Percentiles rank a stretch among this genome's conserved stretches.
Evolutionary conservation across 495 filamentous ascomycete genomes (phyloP).

Genomic region (Neohortaea acidophila): DNA sequence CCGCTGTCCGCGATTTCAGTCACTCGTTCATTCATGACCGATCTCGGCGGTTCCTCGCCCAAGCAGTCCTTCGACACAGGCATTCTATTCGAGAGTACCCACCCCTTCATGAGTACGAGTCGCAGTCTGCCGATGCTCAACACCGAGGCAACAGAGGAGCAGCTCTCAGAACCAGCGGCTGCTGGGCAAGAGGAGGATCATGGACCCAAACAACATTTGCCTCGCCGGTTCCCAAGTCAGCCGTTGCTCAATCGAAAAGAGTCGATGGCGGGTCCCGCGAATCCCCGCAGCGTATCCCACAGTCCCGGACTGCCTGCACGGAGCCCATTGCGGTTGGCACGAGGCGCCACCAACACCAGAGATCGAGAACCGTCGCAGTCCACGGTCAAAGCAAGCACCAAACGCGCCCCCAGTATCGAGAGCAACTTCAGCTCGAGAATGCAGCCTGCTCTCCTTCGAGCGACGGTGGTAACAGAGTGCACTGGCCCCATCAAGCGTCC

Average conservation of each 20-base stretch:
- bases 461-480: conserved; percentile 15
- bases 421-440: conserved; percentile 2
- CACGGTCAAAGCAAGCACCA: conserved; percentile 8
- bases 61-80: conserved; percentile 7
- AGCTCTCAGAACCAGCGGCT: too few relatives aligned
- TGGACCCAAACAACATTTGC: conserved; percentile 15
- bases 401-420: conserved; percentile 9
- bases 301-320: conserved; percentile 17
- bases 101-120: too few relatives aligned
- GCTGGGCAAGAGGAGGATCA: conserved; percentile 5
- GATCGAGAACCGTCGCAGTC: too few relatives aligned
- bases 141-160: too few relatives aligned
- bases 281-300: conserved; percentile 15
- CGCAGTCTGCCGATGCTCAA: too few relatives aligned
- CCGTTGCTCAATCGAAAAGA: conserved; percentile 13
- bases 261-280: conserved; percentile 12
- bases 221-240: conserved; percentile 15
- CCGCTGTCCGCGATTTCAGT: conserved; percentile 13
- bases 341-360: too few relatives aligned
- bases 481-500: conserved; percentile 17
- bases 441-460: conserved; percentile 6
- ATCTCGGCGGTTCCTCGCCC: conserved; percentile 5
- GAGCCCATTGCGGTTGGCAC: conserved; percentile 12
- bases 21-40: conserved; percentile 7
- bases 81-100: too few relatives aligned